A percentile compares a stretch with the other conserved stretches of the same genome.
Evolutionary conservation across 2,329 filamentous ascomycete species (phyloP).

Genomic region (Claviceps sp.): DNA sequence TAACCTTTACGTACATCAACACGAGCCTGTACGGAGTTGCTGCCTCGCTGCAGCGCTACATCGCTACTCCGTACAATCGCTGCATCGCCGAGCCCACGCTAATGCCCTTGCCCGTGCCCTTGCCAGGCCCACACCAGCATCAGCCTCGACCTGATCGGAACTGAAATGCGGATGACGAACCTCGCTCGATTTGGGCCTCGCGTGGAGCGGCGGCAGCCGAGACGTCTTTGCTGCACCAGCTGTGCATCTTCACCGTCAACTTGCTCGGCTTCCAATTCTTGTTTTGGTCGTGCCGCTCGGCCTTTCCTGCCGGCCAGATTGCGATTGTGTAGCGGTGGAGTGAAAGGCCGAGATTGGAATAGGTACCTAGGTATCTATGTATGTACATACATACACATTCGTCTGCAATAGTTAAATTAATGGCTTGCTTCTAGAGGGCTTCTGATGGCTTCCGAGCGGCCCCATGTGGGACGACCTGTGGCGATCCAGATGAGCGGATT

Average conservation of each 20-base stretch:
- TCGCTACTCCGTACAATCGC: not conserved
- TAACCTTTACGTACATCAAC: not conserved
- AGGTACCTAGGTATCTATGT: too few relatives aligned
- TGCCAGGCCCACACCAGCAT: not conserved
- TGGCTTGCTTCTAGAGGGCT: constrained; percentile 4
- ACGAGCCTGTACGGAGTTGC: not conserved
- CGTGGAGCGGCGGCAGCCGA: not conserved
- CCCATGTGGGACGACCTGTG: constrained; percentile 2
- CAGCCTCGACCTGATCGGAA: constrained; percentile 1
- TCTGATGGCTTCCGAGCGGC: constrained; percentile 4
- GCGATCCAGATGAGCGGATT: constrained; percentile 1
- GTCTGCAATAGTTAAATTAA: too few relatives aligned
- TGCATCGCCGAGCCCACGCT: constrained; percentile 1
- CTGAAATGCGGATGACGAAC: constrained; percentile 1
- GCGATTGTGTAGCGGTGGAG: too few relatives aligned
- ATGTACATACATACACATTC: too few relatives aligned
- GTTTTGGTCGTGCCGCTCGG: not conserved
- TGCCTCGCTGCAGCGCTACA: too few relatives aligned
- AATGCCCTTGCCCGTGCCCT: not conserved
- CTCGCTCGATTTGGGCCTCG: not conserved
- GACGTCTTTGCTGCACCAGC: not conserved
- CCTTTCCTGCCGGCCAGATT: too few relatives aligned
- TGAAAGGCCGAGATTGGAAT: too few relatives aligned
- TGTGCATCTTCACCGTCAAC: not conserved
- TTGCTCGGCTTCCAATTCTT: not conserved